phyloP scores from a whole-genome alignment of 2,329 filamentous ascomycete genomes.

The Nemania sp. region DNA sequence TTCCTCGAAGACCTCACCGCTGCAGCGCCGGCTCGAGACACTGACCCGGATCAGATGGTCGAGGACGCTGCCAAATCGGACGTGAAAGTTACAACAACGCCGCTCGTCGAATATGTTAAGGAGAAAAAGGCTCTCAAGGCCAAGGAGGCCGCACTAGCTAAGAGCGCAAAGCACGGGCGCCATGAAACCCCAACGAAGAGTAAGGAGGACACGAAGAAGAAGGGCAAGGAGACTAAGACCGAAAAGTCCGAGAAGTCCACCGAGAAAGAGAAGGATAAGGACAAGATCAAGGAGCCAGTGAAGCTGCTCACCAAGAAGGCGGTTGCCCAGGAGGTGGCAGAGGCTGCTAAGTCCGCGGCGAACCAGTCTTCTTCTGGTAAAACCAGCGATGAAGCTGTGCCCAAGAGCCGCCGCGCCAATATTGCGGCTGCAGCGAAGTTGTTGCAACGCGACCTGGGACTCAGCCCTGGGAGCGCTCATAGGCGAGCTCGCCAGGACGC shows the following conservation, averaged over 20 bases:
- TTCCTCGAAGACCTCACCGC: slow-evolving; percentile 89
- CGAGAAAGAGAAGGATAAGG: slow-evolving; percentile 57
- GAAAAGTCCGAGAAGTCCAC: slow-evolving; percentile 67
- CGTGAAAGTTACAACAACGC: slow-evolving; percentile 75
- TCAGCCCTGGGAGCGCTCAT: slow-evolving; percentile 65
- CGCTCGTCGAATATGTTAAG: slow-evolving; percentile 84
- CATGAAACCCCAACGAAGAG: slow-evolving; percentile 58
- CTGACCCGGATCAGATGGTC: slow-evolving; percentile 49
- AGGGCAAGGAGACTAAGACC: slow-evolving; percentile 63
- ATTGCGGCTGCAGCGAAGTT: slow-evolving; percentile 67
- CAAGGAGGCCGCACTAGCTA: slow-evolving; percentile 59
- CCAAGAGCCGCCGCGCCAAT: slow-evolving; percentile 62
- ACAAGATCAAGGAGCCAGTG: slow-evolving; percentile 61
- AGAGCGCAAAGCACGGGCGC: slow-evolving; percentile 58
- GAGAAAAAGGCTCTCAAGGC: slow-evolving; percentile 84
- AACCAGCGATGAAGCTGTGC: slow-evolving; percentile 40
- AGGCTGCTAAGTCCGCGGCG: slow-evolving; percentile 49
- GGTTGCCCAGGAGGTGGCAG: slow-evolving; percentile 52
- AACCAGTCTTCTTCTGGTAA: slow-evolving; percentile 41
- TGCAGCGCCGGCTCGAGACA: slow-evolving; percentile 52
- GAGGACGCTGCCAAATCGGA: slow-evolving; percentile 55
- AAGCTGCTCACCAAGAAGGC: slow-evolving; percentile 66
- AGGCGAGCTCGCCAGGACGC: slow-evolving; percentile 62
- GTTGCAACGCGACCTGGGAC: slow-evolving; percentile 66
- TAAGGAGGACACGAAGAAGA: slow-evolving; percentile 58